phyloP scores from a whole-genome alignment of 306 rosid genomes.

The Prunus dulcis region DNA sequence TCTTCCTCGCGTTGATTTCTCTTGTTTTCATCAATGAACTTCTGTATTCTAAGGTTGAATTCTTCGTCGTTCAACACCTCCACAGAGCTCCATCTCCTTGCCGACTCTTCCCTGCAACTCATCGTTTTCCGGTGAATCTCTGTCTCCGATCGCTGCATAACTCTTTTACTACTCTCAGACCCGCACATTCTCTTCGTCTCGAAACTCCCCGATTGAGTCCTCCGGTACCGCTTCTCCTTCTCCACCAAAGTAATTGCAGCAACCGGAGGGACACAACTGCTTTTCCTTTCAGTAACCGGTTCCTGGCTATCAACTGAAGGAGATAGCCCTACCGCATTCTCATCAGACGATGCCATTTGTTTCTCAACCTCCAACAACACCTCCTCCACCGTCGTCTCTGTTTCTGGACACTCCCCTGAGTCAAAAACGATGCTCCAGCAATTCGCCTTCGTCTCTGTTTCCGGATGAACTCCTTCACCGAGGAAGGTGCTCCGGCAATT shows the following conservation, averaged over 20 bases:
- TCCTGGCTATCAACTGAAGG: conserved; percentile 2
- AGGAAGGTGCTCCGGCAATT: background rate
- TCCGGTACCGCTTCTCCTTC: conserved; percentile 41
- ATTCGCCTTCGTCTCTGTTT: background rate
- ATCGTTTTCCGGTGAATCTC: conserved; percentile 9
- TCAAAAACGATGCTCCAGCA: background rate
- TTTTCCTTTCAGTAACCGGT: conserved; percentile 1
- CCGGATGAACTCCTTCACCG: background rate
- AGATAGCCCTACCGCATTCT: conserved; percentile 12
- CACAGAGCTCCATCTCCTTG: conserved; percentile 18
- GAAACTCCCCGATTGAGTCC: conserved; percentile 47
- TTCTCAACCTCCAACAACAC: background rate
- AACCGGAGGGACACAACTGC: background rate
- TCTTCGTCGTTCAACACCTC: conserved; percentile 62
- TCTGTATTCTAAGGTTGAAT: conserved; percentile 50
- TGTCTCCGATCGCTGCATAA: conserved; percentile 31
- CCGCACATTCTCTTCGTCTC: conserved; percentile 20
- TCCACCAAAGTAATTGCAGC: background rate
- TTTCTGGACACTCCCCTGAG: background rate
- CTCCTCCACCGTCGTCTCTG: background rate
- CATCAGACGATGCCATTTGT: background rate
- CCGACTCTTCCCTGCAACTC: conserved; percentile 20
- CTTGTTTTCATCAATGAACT: conserved; percentile 53
- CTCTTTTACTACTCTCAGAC: background rate
- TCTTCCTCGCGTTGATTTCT: conserved; percentile 15